Conservation (phyloP, 2,329 filamentous ascomycete genomes). For the Botrytis sinoallii region DNA sequence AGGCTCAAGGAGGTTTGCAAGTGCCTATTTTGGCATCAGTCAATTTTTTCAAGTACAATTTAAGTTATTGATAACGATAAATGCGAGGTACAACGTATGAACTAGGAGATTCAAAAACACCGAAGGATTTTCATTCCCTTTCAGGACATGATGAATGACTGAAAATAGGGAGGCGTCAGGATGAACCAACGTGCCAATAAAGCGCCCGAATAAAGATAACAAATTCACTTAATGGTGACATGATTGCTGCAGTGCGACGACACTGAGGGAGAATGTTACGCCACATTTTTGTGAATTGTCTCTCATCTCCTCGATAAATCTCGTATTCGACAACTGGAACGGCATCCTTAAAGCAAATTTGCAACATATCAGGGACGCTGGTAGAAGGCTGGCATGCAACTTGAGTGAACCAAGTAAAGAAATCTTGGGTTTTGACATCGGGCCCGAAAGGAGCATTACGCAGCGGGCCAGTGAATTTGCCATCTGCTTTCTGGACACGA, state of each 20-base stretch:
- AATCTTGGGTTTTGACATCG: not conserved
- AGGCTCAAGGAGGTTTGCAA: too few species aligned
- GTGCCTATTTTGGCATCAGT: too few species aligned
- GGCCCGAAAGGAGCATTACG: not conserved
- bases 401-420: not conserved
- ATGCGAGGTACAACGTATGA: too few species aligned
- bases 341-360: not conserved
- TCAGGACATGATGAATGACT: too few species aligned
- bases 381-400: not conserved
- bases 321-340: not conserved
- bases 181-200: not conserved
- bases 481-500: not conserved
- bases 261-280: not conserved
- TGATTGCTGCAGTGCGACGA: not conserved
- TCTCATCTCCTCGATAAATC: not conserved
- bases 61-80: too few species aligned
- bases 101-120: too few species aligned
- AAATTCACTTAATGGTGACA: not conserved
- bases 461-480: not conserved
- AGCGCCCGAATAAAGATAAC: not conserved
- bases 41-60: too few species aligned
- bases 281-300: not conserved
- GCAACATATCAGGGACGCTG: not conserved
- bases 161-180: too few species aligned
- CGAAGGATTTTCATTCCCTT: too few species aligned